Evolutionary conservation across 208 protist species (phyloP).

Genomic region (Balamuthia mandrillaris): DNA sequence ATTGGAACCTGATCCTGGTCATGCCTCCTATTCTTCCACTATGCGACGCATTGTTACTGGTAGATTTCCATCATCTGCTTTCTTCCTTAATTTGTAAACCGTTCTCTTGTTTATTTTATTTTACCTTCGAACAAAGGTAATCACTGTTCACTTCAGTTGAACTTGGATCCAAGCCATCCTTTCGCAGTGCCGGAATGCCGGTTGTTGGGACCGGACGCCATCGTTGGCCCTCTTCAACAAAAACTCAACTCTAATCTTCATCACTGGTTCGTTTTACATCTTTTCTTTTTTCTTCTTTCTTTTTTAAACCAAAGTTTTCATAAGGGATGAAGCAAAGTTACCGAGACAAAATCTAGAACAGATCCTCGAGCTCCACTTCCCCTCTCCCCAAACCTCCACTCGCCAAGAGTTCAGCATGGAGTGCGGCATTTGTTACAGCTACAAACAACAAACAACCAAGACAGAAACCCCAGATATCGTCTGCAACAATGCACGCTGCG

Average conservation of each 20-base stretch:
- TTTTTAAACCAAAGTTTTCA: neutral
- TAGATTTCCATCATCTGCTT: neutral
- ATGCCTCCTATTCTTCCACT: neutral
- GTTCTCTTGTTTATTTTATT: neutral
- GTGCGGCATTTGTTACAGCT: neutral
- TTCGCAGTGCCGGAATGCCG: neutral
- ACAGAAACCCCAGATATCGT: neutral
- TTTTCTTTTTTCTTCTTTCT: neutral
- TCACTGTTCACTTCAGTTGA: neutral
- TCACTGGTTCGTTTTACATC: neutral
- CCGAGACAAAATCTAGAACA: neutral
- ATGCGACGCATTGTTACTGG: neutral
- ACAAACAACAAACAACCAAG: neutral
- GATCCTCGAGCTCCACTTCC: neutral
- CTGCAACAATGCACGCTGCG: neutral
- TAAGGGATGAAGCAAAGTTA: neutral
- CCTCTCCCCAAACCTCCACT: neutral
- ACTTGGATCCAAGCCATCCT: neutral
- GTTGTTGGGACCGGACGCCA: neutral
- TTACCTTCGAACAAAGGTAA: neutral
- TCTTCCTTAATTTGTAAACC: neutral
- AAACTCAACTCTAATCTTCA: neutral
- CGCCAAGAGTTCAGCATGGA: neutral
- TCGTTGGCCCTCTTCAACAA: neutral
- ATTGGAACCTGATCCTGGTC: neutral